phyloP scores from a whole-genome alignment of 306 rosid species.

The Urtica urens region DNA sequence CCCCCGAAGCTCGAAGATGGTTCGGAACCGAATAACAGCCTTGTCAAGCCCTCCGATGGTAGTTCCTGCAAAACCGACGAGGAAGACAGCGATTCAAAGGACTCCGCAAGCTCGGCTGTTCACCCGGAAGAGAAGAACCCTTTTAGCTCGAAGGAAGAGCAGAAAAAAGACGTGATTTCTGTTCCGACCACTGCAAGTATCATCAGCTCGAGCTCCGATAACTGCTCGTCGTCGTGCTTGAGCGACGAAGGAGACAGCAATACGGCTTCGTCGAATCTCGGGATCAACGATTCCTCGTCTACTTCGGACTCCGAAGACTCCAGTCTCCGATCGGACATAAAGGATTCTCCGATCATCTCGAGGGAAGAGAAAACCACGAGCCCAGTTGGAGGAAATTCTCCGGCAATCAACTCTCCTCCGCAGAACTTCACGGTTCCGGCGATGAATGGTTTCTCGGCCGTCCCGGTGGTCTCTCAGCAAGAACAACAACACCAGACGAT shows the following conservation, averaged over 20 bases:
- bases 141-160: constrained; percentile 29
- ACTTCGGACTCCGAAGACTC: constrained; percentile 89
- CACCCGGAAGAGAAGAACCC: constrained; percentile 28
- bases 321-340: constrained; percentile 66
- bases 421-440: constrained; percentile 25
- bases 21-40: constrained; percentile 28
- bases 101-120: constrained; percentile 23
- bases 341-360: constrained; percentile 32
- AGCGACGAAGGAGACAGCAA: constrained; percentile 93
- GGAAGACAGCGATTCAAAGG: constrained; percentile 35
- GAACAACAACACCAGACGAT: constrained; percentile 54
- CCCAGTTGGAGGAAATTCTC: constrained; percentile 23
- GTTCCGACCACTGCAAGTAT: constrained; percentile 11
- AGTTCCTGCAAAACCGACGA: constrained; percentile 28
- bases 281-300: constrained; percentile 68
- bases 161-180: constrained; percentile 31
- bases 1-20: no score
- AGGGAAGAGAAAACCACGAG: constrained; percentile 26
- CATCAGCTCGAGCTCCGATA: constrained; percentile 51
- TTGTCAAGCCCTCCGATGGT: constrained; percentile 34
- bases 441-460: constrained; percentile 35
- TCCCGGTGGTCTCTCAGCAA: constrained; percentile 41
- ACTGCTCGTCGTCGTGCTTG: constrained; percentile 68
- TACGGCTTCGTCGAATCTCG: constrained; percentile 57
- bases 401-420: constrained; percentile 20